Base-by-base conservation (phyloP, 768 basidiomycete species). In the Agrocybe pediades region DNA sequence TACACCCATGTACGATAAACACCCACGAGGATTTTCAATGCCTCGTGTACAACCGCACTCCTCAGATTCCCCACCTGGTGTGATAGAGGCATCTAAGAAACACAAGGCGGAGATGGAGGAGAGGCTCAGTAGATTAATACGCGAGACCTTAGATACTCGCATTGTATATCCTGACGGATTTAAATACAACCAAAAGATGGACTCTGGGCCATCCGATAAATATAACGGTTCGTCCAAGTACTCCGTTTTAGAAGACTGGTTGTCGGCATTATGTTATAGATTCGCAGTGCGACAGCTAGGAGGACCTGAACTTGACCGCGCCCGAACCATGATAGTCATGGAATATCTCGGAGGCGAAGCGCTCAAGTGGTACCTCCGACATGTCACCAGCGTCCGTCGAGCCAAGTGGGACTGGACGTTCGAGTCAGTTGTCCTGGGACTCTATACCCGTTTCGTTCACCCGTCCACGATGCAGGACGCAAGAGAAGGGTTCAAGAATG, bases 381-480 rank as follows among this genome's bases (percentile, higher is more conserved):
- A 49, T 17, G 49, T 49, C 1, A 25, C 25, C 0, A 49, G 39
- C 39, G 16, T 27, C 15, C 6, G 26, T 15, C 40, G 49, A 2
- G 16, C 49, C 6, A 40, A 27, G 36, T 16, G 3, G 7, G 40
- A 49, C 13, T 49, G 49, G 49, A 40, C 24, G 15, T 49, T 49
- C 13, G 23, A 49, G 6, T 8, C 20, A 15, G 16, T 49, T 1
- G 19, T 49, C 1, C 13, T 49, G 7, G 49, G 17, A 1, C n/a
- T 49, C 15, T 49, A 49, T 17, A 33, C 17, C 6, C 2, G 40
- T 24, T 49, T 49, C n/a, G 36, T 49, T 3, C 49, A 49, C 17
- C 49, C 49, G n/a, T 41, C 39, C 2, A 25, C 36, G 0, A 49
- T 49, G 49, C 49, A 49, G 6, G 49, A 49, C 13, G 40, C 49